phyloP scores from a whole-genome alignment of 441 rosid species.

The Jatropha multifida region DNA sequence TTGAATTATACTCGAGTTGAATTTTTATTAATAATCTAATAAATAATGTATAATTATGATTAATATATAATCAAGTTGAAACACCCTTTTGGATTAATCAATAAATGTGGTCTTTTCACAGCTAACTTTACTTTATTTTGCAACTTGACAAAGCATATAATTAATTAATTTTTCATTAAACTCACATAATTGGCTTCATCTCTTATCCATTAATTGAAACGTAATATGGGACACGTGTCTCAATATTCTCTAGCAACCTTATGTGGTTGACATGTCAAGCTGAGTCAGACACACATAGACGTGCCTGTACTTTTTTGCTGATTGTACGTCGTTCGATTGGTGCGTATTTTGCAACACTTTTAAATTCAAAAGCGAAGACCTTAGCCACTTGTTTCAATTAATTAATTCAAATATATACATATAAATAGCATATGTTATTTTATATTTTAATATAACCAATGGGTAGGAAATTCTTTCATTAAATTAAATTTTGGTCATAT shows the following conservation, averaged over 20 bases:
- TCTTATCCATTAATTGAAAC: not conserved
- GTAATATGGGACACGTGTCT: not conserved
- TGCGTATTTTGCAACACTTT: not conserved
- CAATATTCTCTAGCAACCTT: not conserved
- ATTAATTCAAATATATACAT: not conserved
- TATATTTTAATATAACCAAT: not conserved
- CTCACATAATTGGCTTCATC: not conserved
- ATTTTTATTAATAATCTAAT: not conserved
- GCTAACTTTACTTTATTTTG: conserved; percentile 4
- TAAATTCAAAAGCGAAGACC: not conserved
- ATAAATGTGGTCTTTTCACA: not conserved
- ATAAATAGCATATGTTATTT: no score
- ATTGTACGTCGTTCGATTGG: conserved; percentile 3
- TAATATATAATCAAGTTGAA: conserved; percentile 3
- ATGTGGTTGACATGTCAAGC: conserved; percentile 24
- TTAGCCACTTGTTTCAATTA: not conserved
- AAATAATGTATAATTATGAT: not conserved
- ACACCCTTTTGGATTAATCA: not conserved
- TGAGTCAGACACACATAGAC: conserved; percentile 24
- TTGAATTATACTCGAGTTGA: not conserved
- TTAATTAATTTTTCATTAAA: not conserved
- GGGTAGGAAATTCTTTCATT: not conserved
- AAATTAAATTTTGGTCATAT: no score
- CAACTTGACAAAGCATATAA: conserved; percentile 5
- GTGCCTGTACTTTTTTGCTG: conserved; percentile 23